Evolutionary conservation across 768 basidiomycete species (phyloP), one percentile per base, ranked within the genome.

Genomic region (Mycena rosella): DNA sequence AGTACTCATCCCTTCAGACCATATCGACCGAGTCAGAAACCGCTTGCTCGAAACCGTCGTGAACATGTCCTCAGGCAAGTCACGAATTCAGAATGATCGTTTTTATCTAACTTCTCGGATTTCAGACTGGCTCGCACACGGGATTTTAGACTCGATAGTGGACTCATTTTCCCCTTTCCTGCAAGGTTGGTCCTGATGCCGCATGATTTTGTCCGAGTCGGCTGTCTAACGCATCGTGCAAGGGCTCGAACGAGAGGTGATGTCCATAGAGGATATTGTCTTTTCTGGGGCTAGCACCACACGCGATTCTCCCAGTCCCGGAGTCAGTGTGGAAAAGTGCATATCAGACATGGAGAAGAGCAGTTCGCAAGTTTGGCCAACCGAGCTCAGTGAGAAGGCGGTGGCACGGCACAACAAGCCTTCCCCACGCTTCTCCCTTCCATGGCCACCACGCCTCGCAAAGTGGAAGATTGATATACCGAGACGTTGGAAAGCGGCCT

Each of bases 81-180:
- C 11, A 26, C 52, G 30, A 40, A 49, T 6, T 49, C 24, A 5
- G 40, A 54, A 22, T 22, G 40, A n/a, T 48, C 32, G 36, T 26
- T 52, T 51, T 27, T 17, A 5, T 51, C 15, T 42, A 38, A 29
- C 57, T 68, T 18, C 38, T 45, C 40, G 20, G 66, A 60, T 29
- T 30, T 65, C 51, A 95, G 96, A 96, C 75, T 97, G 95, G 95
- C 94, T 98, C 70, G 95, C 95, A 0, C 96, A 98, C 77, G 93
- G 91, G 24, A 85, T 98, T 60, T 82, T 98, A 70, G 96, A 98
- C 74, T 96, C 95, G 1, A 90, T 98, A 58, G 96, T 98, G 24
- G 96, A 98, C 75, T 91, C 94, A 0, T 96, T 96, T 80, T 95
- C 96, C 76, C 95, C 95, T 1, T 85, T 95, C 65, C 81, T 96